Evolutionary conservation across 257 asterid species (phyloP).

Genomic region (Paraleonurus japonicus): DNA sequence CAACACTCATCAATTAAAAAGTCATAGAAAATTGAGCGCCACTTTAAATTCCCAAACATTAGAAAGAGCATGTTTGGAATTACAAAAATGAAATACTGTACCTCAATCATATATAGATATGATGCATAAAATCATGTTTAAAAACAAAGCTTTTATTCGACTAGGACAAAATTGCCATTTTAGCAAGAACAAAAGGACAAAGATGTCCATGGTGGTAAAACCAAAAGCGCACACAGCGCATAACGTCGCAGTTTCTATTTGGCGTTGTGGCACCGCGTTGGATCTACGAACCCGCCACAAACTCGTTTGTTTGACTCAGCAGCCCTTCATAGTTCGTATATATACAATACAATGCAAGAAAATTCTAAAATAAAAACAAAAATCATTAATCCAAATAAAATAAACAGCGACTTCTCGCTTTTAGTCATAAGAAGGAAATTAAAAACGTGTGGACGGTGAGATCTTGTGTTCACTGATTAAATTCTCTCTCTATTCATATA

Average conservation of each 20-base stretch:
- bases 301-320: conserved; percentile 45
- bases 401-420: not conserved
- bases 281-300: conserved; percentile 28
- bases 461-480: conserved; percentile 1
- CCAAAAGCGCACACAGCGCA: not conserved
- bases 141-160: conserved; percentile 23
- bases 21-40: too few species aligned
- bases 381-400: not conserved
- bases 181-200: conserved; percentile 21
- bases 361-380: conserved; percentile 20
- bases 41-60: not conserved
- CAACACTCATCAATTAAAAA: not conserved
- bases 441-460: conserved; percentile 73
- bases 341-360: conserved; percentile 22
- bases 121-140: not conserved
- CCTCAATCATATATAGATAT: not conserved
- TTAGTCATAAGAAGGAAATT: conserved; percentile 32
- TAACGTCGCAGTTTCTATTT: conserved; percentile 26
- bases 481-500: not conserved
- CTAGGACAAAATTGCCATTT: conserved; percentile 30
- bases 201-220: conserved; percentile 17
- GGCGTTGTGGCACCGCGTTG: conserved; percentile 37
- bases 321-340: too few species aligned
- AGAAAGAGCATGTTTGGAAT: not conserved
- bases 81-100: not conserved